Evolutionary conservation across 2,329 filamentous ascomycete genomes (phyloP).

Genomic region (Didymella sp.): DNA sequence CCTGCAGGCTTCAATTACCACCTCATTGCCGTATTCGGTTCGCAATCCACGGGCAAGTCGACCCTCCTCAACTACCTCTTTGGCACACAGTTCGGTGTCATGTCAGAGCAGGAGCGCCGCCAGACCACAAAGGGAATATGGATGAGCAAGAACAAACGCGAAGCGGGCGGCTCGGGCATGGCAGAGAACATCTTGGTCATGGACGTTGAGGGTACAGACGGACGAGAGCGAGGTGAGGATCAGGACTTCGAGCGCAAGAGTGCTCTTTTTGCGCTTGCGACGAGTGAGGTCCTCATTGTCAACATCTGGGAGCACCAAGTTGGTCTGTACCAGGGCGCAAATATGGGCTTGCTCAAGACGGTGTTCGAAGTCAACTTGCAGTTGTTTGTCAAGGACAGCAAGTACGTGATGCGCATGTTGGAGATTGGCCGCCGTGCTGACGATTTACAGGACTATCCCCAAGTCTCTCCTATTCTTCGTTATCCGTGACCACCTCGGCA

Average conservation of each 20-base stretch:
- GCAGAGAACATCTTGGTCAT: constrained; percentile 98
- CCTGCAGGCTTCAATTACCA: constrained; percentile 98
- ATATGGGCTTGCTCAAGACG: constrained; percentile 98
- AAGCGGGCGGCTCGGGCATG: constrained; percentile 66
- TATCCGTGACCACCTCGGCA: constrained; percentile 94
- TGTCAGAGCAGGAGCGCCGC: constrained; percentile 91
- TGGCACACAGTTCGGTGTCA: constrained; percentile 94
- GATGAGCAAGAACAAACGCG: constrained; percentile 94
- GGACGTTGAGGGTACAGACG: constrained; percentile 98
- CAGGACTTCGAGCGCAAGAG: constrained; percentile 99
- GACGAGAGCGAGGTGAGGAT: constrained; percentile 93
- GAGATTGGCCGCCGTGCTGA: constrained; percentile 24
- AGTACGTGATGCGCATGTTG: constrained; percentile 62
- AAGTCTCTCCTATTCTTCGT: constrained; percentile 97
- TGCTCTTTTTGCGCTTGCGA: constrained; percentile 93
- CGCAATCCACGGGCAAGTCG: constrained; percentile 97
- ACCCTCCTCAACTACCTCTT: constrained; percentile 96
- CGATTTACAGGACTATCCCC: constrained; percentile 71
- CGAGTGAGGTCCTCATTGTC: constrained; percentile 95
- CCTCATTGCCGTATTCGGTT: constrained; percentile 97
- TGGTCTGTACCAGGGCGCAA: constrained; percentile 95
- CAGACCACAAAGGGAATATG: constrained; percentile 99
- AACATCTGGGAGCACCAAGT: constrained; percentile 99
- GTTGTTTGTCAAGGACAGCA: constrained; percentile 93
- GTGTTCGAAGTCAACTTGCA: constrained; percentile 99